A percentile compares a stretch with the other conserved stretches of the same genome.
Evolutionary conservation across 768 basidiomycete species (phyloP).

Genomic region (Boletus vinaceobasis): DNA sequence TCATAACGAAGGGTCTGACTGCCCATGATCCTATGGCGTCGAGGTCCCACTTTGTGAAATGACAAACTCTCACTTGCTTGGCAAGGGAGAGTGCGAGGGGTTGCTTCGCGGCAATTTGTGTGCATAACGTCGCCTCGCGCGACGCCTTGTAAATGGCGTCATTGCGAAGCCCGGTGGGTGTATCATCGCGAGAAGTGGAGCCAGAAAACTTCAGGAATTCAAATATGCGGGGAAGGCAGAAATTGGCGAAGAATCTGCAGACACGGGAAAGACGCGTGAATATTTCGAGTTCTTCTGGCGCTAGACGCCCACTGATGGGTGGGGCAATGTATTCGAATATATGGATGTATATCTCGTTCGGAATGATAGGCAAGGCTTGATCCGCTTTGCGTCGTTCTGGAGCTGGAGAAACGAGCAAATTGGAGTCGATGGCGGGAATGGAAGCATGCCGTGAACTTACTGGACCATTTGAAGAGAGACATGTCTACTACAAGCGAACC

Average conservation of each 20-base stretch:
- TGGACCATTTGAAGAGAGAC: conserved; percentile 9
- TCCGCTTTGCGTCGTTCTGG: conserved; percentile 20
- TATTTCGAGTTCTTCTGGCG: conserved; percentile 5
- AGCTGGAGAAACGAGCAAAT: conserved; percentile 14
- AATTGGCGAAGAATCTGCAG: conserved; percentile 42
- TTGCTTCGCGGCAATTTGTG: background rate
- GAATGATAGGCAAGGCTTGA: conserved; percentile 31
- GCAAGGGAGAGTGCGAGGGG: conserved; percentile 31
- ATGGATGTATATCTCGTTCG: conserved; percentile 43
- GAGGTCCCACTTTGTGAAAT: conserved; percentile 3
- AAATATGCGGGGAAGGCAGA: conserved; percentile 40
- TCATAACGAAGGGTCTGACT: background rate
- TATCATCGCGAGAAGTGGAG: conserved; percentile 14
- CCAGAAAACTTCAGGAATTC: conserved; percentile 26
- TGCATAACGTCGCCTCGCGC: background rate
- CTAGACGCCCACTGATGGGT: conserved; percentile 3
- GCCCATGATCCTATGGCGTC: background rate
- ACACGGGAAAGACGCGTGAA: conserved; percentile 35
- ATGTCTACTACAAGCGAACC: background rate
- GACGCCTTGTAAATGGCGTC: background rate
- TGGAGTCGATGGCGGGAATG: background rate
- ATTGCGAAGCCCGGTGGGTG: background rate
- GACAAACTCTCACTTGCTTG: conserved; percentile 26
- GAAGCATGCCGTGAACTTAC: background rate
- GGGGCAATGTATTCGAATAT: conserved; percentile 38